These are phyloP conservation scores for Fomitopsis betulina DNA, from an alignment of 1,284 basidiomycete species.

Conservation along the genomic window DNA sequence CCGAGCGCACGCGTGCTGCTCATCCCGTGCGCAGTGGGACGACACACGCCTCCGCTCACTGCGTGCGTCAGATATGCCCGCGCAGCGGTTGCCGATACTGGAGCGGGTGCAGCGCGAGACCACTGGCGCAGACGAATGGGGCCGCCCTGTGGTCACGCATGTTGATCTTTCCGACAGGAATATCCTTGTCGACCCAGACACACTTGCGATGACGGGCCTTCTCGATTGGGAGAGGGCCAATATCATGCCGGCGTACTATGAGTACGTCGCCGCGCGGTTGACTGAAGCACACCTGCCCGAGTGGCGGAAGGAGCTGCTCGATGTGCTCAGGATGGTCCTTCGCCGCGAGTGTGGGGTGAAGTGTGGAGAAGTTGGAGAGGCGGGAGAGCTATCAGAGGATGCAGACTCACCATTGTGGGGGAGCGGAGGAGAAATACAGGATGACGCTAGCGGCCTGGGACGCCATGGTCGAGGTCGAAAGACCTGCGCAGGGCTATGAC, in stretches of 20 bases:
- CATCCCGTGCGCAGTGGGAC: conserved; percentile 4
- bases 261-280: background rate
- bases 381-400: background rate
- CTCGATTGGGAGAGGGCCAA: conserved; percentile 11
- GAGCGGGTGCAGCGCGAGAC: conserved; percentile 5
- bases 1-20: conserved; percentile 2
- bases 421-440: too few species aligned
- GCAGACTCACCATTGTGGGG: too few species aligned
- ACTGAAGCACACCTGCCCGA: background rate
- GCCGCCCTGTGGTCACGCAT: conserved; percentile 23
- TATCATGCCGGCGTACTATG: conserved; percentile 8
- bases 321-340: background rate
- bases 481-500: background rate
- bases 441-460: too few species aligned
- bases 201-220: conserved; percentile 7
- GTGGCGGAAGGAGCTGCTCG: background rate
- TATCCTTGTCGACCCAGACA: conserved; percentile 17
- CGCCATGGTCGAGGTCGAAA: background rate
- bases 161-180: conserved; percentile 21
- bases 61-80: too few species aligned
- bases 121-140: background rate
- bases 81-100: too few species aligned
- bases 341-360: background rate
- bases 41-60: conserved; percentile 6
- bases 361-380: background rate